phyloP scores from a whole-genome alignment of 257 asterid genomes.

The Solanum gracilifrons region DNA sequence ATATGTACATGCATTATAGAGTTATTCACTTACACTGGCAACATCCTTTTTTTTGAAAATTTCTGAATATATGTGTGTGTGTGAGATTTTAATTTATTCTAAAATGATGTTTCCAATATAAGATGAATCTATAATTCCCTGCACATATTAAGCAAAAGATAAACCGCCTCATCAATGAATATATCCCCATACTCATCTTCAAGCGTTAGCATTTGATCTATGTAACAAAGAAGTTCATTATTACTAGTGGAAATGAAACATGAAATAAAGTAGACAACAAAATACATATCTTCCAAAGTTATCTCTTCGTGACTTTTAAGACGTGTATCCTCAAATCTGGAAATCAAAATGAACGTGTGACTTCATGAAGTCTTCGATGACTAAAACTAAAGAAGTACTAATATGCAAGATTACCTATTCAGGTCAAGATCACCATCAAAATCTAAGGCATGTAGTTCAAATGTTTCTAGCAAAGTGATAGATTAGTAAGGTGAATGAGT shows the following conservation, averaged over 20 bases:
- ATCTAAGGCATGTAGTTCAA: slow-evolving; percentile 47
- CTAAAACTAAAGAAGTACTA: background rate
- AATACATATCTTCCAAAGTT: slow-evolving; percentile 43
- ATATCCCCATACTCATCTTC: slow-evolving; percentile 40
- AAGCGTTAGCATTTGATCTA: slow-evolving; percentile 55
- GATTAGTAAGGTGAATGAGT: slow-evolving; percentile 46
- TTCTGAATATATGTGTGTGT: too few species aligned
- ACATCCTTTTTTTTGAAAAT: too few species aligned
- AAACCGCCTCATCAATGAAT: slow-evolving; percentile 34
- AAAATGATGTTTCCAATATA: background rate
- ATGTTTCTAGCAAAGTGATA: slow-evolving; percentile 51
- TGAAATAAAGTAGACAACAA: background rate
- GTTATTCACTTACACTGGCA: too few species aligned
- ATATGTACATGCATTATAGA: too few species aligned
- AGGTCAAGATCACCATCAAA: slow-evolving; percentile 19
- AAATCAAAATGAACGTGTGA: background rate
- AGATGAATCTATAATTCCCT: background rate
- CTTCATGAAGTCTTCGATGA: background rate
- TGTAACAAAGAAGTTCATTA: background rate
- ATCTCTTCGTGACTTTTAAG: slow-evolving; percentile 41
- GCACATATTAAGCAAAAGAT: background rate
- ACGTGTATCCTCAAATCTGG: slow-evolving; percentile 54
- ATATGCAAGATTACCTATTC: slow-evolving; percentile 28
- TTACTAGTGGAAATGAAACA: background rate
- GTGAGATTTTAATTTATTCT: too few species aligned